Base-by-base conservation (phyloP, 2,329 filamentous ascomycete species). In the Fusarium sp. region DNA sequence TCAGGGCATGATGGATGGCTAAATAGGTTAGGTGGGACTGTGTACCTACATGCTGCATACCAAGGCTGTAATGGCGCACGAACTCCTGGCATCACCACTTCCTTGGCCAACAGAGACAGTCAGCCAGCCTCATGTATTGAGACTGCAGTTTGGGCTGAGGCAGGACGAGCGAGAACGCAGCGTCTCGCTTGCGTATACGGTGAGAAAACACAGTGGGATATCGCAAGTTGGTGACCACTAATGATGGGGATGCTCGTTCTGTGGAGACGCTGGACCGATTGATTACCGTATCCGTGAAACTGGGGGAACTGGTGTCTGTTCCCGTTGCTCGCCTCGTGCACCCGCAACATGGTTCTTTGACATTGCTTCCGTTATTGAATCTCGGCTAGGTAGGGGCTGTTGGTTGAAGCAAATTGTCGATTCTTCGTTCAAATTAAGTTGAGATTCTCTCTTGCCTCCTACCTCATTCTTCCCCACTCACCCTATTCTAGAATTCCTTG, bases 31-130 rank as follows among this genome's bases (percentile, higher is more conserved):
- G 63, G 50, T 66, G 68, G 63, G 68, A 71, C n/a, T 59, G 58
- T 63, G 70, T 73, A 73, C 70, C 70, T 73, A 73, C 70, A 73
- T 73, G 56, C 44, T 62, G 70, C 70, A 73, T 73, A 68, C 66
- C 56, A 73, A 58, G 70, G 50, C 48, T 30, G 35, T 22, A 51
- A 73, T 67, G 61, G 70, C 56, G 60, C 53, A 73, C 70, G 42
- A 72, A 67, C 60, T 73, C 38, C 53, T 61, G 39, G 60, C 56
- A 57, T 73, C 57, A 65, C 47, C 64, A 65, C 38, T 60, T 47
- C 41, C 68, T 60, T 59, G 57, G 44, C 64, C 26, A 30, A 30
- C 38, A 61, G 56, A 48, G 36, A 61, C 57, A 62, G 39, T 31
- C 45, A 58, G 61, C 58, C 57, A 65, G 70, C 61, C 66, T 72